A percentile compares a stretch with the other conserved stretches of the same genome.
Evolutionary conservation across 1,284 basidiomycete genomes (phyloP).

Genomic region (Ustilago esculenta): DNA sequence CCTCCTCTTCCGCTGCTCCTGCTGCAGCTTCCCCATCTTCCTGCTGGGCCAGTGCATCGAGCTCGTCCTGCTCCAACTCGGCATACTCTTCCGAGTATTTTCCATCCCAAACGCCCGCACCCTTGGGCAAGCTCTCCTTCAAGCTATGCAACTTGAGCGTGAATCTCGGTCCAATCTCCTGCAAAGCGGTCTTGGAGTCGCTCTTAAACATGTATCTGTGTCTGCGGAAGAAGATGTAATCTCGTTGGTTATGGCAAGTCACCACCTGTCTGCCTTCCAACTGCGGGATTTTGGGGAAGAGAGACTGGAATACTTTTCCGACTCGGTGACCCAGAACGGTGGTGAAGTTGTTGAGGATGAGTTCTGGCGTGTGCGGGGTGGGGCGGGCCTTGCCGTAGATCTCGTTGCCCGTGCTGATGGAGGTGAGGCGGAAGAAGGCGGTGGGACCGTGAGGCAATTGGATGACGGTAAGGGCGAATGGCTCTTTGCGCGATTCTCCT

Average conservation of each 20-base stretch:
- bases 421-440: constrained; percentile 94
- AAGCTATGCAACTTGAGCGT: constrained; percentile 92
- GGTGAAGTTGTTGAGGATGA: constrained; percentile 93
- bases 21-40: constrained; percentile 9
- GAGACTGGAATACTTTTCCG: constrained; percentile 91
- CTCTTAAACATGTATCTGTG: constrained; percentile 95
- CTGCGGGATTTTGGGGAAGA: constrained; percentile 93
- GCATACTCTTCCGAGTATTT: constrained; percentile 67
- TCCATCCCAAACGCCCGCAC: constrained; percentile 73
- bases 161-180: constrained; percentile 98
- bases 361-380: constrained; percentile 91
- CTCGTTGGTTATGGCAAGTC: constrained; percentile 95
- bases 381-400: constrained; percentile 88
- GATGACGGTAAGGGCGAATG: constrained; percentile 90
- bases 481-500: constrained; percentile 80
- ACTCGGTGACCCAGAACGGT: constrained; percentile 92
- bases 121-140: constrained; percentile 83
- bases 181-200: constrained; percentile 80
- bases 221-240: constrained; percentile 96
- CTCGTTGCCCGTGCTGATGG: constrained; percentile 83
- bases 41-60: constrained; percentile 26
- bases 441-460: constrained; percentile 92
- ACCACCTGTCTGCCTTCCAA: constrained; percentile 97
- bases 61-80: constrained; percentile 55
- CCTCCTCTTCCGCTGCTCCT: constrained; percentile 3